A percentile compares a stretch with the other conserved stretches of the same genome.
These are phyloP conservation scores for Eutrema yunnanense DNA, from an alignment of 345 rosid species.

Conservation along the genomic window DNA sequence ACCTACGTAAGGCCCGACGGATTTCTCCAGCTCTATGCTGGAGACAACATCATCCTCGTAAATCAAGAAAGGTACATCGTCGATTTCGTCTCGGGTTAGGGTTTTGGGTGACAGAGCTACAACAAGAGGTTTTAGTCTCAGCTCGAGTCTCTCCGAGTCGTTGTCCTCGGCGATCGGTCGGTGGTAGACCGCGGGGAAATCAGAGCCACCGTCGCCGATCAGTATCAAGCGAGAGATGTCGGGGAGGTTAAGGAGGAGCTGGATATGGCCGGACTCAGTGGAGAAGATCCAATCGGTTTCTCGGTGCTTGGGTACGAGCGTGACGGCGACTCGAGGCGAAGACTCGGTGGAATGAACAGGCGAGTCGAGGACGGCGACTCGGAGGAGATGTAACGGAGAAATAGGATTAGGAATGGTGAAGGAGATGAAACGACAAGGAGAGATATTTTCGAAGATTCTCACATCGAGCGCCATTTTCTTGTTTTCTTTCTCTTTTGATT, in stretches of 20 bases:
- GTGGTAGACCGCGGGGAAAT: constrained; percentile 21
- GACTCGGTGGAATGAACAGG: constrained; percentile 31
- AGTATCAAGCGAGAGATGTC: constrained; percentile 58
- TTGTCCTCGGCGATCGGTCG: neutral
- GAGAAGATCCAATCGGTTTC: constrained; percentile 83
- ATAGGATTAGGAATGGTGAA: constrained; percentile 50
- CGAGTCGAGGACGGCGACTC: constrained; percentile 76
- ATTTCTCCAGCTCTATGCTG: constrained; percentile 43
- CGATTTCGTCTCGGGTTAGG: constrained; percentile 12
- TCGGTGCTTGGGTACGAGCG: constrained; percentile 61
- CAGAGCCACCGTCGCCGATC: constrained; percentile 35
- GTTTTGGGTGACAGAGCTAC: constrained; percentile 46
- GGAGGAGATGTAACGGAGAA: constrained; percentile 33
- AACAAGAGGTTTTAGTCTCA: constrained; percentile 42
- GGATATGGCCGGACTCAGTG: constrained; percentile 83
- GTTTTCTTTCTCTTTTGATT: neutral
- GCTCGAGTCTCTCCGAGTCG: constrained; percentile 22
- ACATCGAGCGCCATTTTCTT: constrained; percentile 50
- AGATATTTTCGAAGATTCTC: constrained; percentile 43
- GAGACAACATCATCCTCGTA: constrained; percentile 58
- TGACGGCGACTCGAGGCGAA: constrained; percentile 50
- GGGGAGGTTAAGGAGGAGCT: constrained; percentile 56
- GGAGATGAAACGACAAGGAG: constrained; percentile 61
- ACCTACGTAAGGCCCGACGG: constrained; percentile 50
- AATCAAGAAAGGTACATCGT: constrained; percentile 42